Base-by-base conservation (phyloP, 2,329 filamentous ascomycete genomes). In the Penicillium sclerotiorum region DNA sequence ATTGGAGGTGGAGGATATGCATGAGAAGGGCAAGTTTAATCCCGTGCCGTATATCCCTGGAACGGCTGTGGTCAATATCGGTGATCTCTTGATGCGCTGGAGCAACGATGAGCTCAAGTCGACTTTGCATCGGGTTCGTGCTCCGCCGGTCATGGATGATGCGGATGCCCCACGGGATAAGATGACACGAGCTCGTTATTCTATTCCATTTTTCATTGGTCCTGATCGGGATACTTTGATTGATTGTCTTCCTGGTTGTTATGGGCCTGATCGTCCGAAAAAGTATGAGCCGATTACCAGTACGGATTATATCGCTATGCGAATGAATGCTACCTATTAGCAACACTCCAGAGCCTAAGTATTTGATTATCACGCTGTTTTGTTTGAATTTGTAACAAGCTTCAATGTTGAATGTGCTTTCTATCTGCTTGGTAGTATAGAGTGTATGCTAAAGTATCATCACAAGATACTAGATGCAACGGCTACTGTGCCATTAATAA, bases 21-120 rank as follows among this genome's bases (percentile, higher is more conserved):
- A 28, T 28, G 25, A 28, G 25, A 40, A 39, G 28, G 45, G 40
- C 2, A 35, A 32, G 8, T 44, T 48, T 13, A 41, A 48, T 12
- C 33, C 27, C 1, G 40, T 40, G 11, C 45, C 49, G 12, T 41
- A 28, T 22, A 52, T 52, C 13, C 33, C 39, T 3, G 45, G 45
- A 3, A 41, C 49, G 11, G 32, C 15, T 12, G 13, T 35, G 11
- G 32, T 35, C 13, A 35, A 52, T 25, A 40, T 48, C 4, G 49
- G 49, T 3, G 40, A 52, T 32, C 39, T 52, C 11, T 20, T 52
- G 3, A 48, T 48, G 45, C 44, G 49, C 4, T 52, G 49, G 49
- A 52, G 39, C 13, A 52, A 52, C n/a, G 49, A 52, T 25, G 39
- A 41, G 25, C 22, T 45, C 2, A 44, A 30, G 22, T 52, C 49